phyloP scores from a whole-genome alignment of 805 yeast genomes.

The Nakazawaea peltata region DNA sequence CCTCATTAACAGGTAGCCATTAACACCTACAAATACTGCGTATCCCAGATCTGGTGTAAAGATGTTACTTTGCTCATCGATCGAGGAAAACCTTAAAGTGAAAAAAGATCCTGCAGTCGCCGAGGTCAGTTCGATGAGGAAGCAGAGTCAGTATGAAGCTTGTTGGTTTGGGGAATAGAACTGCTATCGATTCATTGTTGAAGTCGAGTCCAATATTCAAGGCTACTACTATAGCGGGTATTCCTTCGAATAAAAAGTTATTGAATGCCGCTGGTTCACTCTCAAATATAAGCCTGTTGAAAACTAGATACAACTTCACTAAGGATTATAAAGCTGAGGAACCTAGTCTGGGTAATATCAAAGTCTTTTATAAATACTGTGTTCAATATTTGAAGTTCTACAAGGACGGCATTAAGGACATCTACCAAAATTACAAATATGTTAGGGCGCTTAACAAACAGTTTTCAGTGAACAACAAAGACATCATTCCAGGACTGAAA shows the following conservation, averaged over 20 bases:
- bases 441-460: conserved; percentile 20
- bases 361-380: conserved; percentile 13
- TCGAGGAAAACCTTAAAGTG: too few species aligned
- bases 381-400: conserved; percentile 37
- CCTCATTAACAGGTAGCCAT: too few species aligned
- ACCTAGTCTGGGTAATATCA: conserved; percentile 5
- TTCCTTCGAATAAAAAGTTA: not conserved
- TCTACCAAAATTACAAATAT: conserved; percentile 37
- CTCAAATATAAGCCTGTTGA: conserved; percentile 6
- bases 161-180: too few species aligned
- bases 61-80: too few species aligned
- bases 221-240: not conserved
- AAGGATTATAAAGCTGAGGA: not conserved
- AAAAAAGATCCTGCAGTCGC: too few species aligned
- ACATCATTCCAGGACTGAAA: conserved; percentile 18
- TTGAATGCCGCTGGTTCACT: conserved; percentile 5
- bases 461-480: conserved; percentile 20
- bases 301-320: conserved; percentile 1
- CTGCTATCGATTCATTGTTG: not conserved
- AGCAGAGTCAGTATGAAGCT: too few species aligned
- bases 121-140: too few species aligned
- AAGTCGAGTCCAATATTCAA: not conserved
- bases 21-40: too few species aligned
- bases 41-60: too few species aligned
- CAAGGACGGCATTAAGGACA: conserved; percentile 46